Base-by-base conservation (phyloP, 192 early-diverging fungal genomes). In the Coemansia sp. region DNA sequence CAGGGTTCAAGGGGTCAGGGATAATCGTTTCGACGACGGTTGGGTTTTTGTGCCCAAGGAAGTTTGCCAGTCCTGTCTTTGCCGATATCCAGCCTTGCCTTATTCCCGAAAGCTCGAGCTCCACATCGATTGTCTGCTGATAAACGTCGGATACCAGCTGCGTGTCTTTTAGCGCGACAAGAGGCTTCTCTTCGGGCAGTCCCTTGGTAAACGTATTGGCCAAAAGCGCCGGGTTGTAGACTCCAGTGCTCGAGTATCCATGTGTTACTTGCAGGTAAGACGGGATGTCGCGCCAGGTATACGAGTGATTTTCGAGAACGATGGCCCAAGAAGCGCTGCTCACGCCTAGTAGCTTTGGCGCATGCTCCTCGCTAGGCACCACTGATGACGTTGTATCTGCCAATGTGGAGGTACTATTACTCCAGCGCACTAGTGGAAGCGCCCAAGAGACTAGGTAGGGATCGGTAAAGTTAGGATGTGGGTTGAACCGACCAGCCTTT, bases 51-150 rank as follows among this genome's bases (percentile, higher is more conserved):
- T 2, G 2, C 27, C 27, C 27, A 27, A 27, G 27, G 27, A 27
- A 2, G 27, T 27, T 27, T 2, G 27, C 27, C 27, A 46, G 23
- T 23, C 25, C 38, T n/a, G 15, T 51, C 65, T 67, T 67, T 5
- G 37, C 36, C 65, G 19, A 1, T 27, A 27, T 27, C 27, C 27
- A 27, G 27, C 27, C 27, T 27, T 27, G 27, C 27, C 27, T 27
- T 1, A 27, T 27, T 27, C 27, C 27, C 27, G 27, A 27, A 27
- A 27, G 27, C 27, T 27, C 27, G 27, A 67, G 37, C 34, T 38
- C 53, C 9, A 67, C 53, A 57, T 67, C 65, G 11, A 67, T 41
- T 23, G 65, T 41, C 48, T 51, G 48, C 48, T 51, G 48, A 9
- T 51, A 51, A 51, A 51, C 21, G 48, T 51, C 23, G 7, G 48